These are phyloP conservation scores for Aquilaria malaccensis DNA, from an alignment of 345 rosid species.

Conservation along the genomic window DNA sequence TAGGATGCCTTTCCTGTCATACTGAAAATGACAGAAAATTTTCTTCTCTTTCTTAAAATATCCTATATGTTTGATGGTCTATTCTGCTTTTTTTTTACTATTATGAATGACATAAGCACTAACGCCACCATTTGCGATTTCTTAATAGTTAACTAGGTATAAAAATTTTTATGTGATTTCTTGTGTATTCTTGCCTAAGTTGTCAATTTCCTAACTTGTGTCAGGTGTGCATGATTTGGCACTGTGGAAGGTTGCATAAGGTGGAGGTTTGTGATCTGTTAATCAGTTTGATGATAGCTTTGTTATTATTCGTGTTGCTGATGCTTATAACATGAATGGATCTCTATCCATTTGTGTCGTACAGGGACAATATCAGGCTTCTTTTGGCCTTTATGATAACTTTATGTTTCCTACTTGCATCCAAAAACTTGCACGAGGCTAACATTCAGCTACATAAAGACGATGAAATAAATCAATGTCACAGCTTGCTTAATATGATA, in stretches of 20 bases:
- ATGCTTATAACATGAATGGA: background rate
- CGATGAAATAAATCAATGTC: slow-evolving; percentile 26
- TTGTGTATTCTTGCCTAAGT: background rate
- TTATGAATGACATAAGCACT: background rate
- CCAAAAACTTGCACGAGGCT: slow-evolving; percentile 8
- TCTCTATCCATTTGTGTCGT: background rate
- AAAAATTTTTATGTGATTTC: background rate
- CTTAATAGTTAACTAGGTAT: background rate
- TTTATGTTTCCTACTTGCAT: slow-evolving; percentile 8
- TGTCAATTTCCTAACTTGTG: background rate
- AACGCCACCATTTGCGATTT: background rate
- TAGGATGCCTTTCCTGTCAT: background rate
- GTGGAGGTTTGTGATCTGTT: slow-evolving; percentile 4
- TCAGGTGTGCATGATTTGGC: slow-evolving; percentile 10
- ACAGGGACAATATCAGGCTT: slow-evolving; percentile 12
- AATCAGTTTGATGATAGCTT: slow-evolving; percentile 8
- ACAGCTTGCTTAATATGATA: slow-evolving; percentile 5
- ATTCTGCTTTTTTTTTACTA: background rate
- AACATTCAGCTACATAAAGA: slow-evolving; percentile 13
- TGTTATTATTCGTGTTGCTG: slow-evolving; percentile 4
- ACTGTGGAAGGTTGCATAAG: slow-evolving; percentile 8
- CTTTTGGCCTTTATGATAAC: slow-evolving; percentile 9
- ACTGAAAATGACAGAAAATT: background rate
- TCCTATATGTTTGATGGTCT: background rate
- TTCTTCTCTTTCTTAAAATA: background rate